Percentiles rank a stretch among this genome's conserved stretches.
These are phyloP conservation scores for Huiozyma naganishii DNA, from an alignment of 805 yeast species.

Conservation along the genomic window DNA sequence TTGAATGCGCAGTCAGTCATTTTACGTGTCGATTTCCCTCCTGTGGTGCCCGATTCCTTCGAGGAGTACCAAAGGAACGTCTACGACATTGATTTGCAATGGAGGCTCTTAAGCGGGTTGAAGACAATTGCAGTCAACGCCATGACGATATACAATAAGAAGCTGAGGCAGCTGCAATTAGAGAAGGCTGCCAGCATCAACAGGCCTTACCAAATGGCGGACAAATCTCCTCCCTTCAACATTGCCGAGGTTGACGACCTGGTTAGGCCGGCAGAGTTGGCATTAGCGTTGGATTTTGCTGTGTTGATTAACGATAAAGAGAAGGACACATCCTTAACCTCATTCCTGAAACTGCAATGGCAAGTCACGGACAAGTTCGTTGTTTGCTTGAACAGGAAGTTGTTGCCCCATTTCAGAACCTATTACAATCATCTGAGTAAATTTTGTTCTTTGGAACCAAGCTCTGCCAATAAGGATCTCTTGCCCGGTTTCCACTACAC, in stretches of 20 bases:
- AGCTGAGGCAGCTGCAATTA: slow-evolving; percentile 19
- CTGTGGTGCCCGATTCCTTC: slow-evolving; percentile 5
- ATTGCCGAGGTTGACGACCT: slow-evolving; percentile 24
- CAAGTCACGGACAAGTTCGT: slow-evolving; percentile 22
- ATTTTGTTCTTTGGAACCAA: slow-evolving; percentile 6
- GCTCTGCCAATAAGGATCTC: background rate
- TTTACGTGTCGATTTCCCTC: slow-evolving; percentile 13
- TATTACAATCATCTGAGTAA: slow-evolving; percentile 20
- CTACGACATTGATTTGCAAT: slow-evolving; percentile 19
- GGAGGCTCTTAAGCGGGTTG: slow-evolving; percentile 17
- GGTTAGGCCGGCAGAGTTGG: slow-evolving; percentile 24
- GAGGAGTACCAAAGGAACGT: slow-evolving; percentile 11
- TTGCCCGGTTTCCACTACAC: slow-evolving; percentile 11
- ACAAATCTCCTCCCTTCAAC: slow-evolving; percentile 22
- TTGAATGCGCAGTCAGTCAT: slow-evolving; percentile 11
- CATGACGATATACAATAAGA: slow-evolving; percentile 21
- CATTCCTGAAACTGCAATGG: slow-evolving; percentile 21
- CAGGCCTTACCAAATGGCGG: slow-evolving; percentile 24
- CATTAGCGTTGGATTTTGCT: slow-evolving; percentile 21
- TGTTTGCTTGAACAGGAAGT: slow-evolving; percentile 16
- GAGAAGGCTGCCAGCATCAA: slow-evolving; percentile 22
- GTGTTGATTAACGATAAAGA: slow-evolving; percentile 25
- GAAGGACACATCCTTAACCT: slow-evolving; percentile 15
- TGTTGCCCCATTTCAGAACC: slow-evolving; percentile 14
- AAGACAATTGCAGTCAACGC: slow-evolving; percentile 22